These are phyloP conservation scores for Clohesyomyces aquaticus DNA, from an alignment of 495 filamentous ascomycete species.

Conservation along the genomic window DNA sequence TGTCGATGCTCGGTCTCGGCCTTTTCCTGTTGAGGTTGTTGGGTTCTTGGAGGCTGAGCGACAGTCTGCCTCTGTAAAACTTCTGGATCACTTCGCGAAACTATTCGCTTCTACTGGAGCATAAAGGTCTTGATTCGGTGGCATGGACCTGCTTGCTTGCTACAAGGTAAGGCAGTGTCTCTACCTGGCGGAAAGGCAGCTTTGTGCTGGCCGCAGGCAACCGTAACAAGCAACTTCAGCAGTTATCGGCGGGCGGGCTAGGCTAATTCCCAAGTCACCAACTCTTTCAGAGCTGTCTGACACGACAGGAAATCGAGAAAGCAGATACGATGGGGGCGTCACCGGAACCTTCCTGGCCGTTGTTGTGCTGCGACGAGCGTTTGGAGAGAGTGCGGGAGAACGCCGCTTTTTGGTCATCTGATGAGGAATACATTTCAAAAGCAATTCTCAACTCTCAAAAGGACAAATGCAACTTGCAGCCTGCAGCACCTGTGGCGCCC, in stretches of 20 bases:
- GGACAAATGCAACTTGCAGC: slow-evolving; percentile 1
- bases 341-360: slow-evolving; percentile 6
- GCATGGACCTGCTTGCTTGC: slow-evolving; percentile 3
- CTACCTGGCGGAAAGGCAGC: not conserved
- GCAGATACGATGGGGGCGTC: slow-evolving; percentile 1
- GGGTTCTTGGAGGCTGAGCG: not conserved
- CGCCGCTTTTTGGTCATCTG: slow-evolving; percentile 14
- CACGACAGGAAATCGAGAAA: not conserved
- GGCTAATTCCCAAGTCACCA: no score
- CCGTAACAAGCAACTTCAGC: not conserved
- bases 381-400: not conserved
- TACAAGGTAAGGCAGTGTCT: slow-evolving; percentile 6
- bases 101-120: no score
- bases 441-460: not conserved
- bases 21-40: slow-evolving; percentile 6
- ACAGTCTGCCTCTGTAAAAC: slow-evolving; percentile 2
- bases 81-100: not conserved
- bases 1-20: not conserved
- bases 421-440: slow-evolving; percentile 19
- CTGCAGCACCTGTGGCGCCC: not conserved
- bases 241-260: no score
- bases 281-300: not conserved
- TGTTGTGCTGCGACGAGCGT: slow-evolving; percentile 3
- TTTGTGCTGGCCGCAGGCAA: not conserved
- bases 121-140: not conserved